These are phyloP conservation scores for Nannochloropsis oceanica DNA, from an alignment of 108 stramenopile species.

Conservation along the genomic window DNA sequence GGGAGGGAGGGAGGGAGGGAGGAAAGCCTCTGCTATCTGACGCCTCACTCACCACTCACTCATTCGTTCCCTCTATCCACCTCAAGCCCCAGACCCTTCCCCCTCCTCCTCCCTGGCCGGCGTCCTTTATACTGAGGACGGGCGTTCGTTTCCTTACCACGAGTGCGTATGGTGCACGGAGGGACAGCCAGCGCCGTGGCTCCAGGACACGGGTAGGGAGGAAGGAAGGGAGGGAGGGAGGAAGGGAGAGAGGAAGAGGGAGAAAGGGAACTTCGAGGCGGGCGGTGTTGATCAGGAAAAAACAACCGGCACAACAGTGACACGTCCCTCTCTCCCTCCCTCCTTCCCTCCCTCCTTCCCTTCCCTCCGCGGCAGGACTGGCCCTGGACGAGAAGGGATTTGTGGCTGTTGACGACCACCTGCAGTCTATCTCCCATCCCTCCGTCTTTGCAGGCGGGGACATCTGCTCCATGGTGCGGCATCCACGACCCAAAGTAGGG, in stretches of 20 bases:
- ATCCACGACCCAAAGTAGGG: constrained; percentile 46
- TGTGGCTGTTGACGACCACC: constrained; percentile 36
- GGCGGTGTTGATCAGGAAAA: no score
- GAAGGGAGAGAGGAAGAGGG: no score
- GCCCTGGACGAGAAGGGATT: constrained; percentile 38
- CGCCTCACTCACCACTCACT: not conserved
- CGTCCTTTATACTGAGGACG: not conserved
- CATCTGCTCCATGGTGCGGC: constrained; percentile 35
- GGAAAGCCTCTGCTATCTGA: not conserved
- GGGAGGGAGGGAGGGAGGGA: not conserved
- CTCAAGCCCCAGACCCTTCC: not conserved
- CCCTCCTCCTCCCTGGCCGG: not conserved
- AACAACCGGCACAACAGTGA: no score
- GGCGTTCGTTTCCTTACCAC: not conserved
- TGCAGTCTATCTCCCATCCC: constrained; percentile 25
- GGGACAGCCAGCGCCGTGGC: constrained; percentile 41
- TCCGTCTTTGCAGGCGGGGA: constrained; percentile 54
- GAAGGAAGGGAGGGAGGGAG: not conserved
- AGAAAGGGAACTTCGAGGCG: no score
- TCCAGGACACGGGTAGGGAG: not conserved
- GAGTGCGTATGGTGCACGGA: constrained; percentile 34
- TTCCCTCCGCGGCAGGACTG: constrained; percentile 23
- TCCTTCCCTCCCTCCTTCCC: not conserved
- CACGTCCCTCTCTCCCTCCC: not conserved
- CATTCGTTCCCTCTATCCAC: not conserved